Evolutionary conservation across 371 early-diverging fungal species (phyloP).

Genomic region (Mucor circinelloides): DNA sequence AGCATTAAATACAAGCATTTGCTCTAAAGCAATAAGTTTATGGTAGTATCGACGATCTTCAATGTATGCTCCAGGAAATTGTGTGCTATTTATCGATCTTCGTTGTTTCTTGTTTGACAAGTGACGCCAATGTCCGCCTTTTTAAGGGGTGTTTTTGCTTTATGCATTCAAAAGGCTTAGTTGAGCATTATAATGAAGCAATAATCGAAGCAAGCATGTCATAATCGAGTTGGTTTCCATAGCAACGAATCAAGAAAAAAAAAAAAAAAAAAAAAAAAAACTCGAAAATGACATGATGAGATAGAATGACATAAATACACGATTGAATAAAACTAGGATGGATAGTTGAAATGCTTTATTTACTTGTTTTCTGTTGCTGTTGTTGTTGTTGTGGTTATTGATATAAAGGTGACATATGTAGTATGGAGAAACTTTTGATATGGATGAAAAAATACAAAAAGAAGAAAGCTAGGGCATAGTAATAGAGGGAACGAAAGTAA

Average conservation of each 20-base stretch:
- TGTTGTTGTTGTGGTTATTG: background rate
- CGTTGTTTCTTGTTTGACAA: background rate
- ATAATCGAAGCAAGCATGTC: no score
- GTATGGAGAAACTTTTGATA: background rate
- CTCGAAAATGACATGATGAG: background rate
- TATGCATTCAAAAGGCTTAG: background rate
- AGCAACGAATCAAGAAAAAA: background rate
- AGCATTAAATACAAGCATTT: background rate
- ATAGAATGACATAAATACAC: background rate
- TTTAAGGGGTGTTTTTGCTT: background rate
- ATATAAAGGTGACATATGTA: background rate
- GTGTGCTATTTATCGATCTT: background rate
- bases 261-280: no score
- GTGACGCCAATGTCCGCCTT: conserved; percentile 1
- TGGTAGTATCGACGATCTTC: no score
- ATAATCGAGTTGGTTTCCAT: no score
- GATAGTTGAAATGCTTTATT: background rate
- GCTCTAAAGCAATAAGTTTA: background rate
- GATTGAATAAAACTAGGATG: background rate
- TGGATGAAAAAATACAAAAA: background rate
- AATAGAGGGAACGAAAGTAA: background rate
- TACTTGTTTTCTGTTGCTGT: background rate
- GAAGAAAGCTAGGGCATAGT: background rate
- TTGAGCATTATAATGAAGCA: background rate
- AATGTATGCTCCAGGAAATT: background rate